A percentile compares a stretch with the other conserved stretches of the same genome.
Conservation (phyloP, 2,329 filamentous ascomycete species). For the Penicillium psychrosexuale region DNA sequence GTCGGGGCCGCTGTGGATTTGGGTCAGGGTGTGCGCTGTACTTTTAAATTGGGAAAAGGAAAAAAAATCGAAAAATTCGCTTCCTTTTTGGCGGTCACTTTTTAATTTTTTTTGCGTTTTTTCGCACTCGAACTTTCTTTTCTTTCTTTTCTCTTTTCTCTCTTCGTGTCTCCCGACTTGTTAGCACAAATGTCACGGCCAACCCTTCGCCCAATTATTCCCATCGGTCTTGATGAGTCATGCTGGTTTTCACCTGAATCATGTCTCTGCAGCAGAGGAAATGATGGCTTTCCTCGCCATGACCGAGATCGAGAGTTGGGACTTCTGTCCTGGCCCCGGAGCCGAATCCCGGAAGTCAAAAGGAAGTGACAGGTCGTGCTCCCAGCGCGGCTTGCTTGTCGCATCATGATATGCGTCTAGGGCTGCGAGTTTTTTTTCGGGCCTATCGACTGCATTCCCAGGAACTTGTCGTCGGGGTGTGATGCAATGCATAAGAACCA, state of each 20-base stretch:
- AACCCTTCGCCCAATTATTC: not conserved
- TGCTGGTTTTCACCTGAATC: not conserved
- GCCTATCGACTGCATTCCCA: constrained; percentile 4
- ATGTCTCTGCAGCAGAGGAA: not conserved
- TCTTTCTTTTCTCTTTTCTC: not conserved
- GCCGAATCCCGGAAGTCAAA: constrained; percentile 8
- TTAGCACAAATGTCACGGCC: not conserved
- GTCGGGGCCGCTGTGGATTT: constrained; percentile 7
- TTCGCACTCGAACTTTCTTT: constrained; percentile 10
- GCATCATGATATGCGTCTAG: constrained; percentile 10
- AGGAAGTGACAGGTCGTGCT: constrained; percentile 8
- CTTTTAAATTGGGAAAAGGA: constrained; percentile 2
- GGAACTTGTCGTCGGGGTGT: not conserved
- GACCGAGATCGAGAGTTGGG: not conserved
- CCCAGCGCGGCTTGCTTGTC: constrained; percentile 1
- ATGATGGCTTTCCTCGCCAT: constrained; percentile 4
- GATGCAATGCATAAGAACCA: not conserved
- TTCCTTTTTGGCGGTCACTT: constrained; percentile 9
- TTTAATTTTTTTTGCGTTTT: not conserved
- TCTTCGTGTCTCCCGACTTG: constrained; percentile 3
- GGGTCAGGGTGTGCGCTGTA: constrained; percentile 7
- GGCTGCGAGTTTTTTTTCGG: not conserved
- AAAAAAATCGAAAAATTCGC: constrained; percentile 3
- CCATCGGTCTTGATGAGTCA: not conserved
- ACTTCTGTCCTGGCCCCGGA: constrained; percentile 3